Percentiles rank a stretch among this genome's conserved stretches.
Evolutionary conservation across 129 eudicot species (phyloP).

Genomic region (Centella asiatica): DNA sequence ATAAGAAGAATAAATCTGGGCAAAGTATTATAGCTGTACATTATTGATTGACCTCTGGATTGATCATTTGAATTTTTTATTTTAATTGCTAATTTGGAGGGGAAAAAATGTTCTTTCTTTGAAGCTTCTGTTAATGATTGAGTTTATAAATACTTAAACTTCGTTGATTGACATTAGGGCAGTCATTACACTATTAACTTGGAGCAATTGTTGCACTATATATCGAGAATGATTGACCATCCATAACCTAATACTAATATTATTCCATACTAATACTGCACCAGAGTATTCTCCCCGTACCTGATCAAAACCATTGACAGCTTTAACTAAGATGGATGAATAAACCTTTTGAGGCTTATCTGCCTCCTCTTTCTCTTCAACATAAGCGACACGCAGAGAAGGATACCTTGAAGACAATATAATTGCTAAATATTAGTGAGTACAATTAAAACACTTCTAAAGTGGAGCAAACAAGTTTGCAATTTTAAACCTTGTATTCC

Average conservation of each 20-base stretch:
- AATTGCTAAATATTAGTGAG: not conserved
- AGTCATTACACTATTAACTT: too few relatives aligned
- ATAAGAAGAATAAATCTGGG: not conserved
- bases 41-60: not conserved
- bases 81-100: too few relatives aligned
- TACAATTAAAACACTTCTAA: not conserved
- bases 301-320: slow-evolving; percentile 83
- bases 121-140: too few relatives aligned
- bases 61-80: not conserved
- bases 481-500: slow-evolving; percentile 1
- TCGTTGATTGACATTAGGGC: too few relatives aligned
- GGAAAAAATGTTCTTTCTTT: not conserved
- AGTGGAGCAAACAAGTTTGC: not conserved
- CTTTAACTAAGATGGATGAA: slow-evolving; percentile 82
- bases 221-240: too few relatives aligned
- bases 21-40: not conserved
- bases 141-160: too few relatives aligned
- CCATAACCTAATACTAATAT: too few relatives aligned
- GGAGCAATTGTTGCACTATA: too few relatives aligned
- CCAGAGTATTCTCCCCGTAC: slow-evolving; percentile 21
- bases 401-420: slow-evolving; percentile 45
- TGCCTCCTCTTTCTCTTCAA: slow-evolving; percentile 76
- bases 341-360: slow-evolving; percentile 40
- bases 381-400: slow-evolving; percentile 85
- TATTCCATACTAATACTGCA: not conserved